Conservation (phyloP, 192 early-diverging fungal species). For the Jimgerdemannia flammicorona region DNA sequence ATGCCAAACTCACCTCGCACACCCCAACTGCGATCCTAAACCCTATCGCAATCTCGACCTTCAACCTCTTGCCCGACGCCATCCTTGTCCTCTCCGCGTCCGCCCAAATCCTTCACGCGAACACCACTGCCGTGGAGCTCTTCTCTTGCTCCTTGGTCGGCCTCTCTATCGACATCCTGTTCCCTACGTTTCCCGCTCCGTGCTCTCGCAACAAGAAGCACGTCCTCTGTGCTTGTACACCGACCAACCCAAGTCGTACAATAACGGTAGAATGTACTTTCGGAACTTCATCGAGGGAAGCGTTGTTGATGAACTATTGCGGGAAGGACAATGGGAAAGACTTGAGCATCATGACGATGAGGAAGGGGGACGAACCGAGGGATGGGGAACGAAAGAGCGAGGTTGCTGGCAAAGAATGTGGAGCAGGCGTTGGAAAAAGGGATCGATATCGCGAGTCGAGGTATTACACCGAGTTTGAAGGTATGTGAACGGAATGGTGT, state of each 20-base stretch:
- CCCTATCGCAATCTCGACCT: not conserved
- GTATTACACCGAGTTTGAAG: not conserved
- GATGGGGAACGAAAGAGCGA: not conserved
- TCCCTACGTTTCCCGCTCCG: not conserved
- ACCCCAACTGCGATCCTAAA: not conserved
- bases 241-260: not conserved
- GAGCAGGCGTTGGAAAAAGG: not conserved
- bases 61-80: not conserved
- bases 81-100: not conserved
- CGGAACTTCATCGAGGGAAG: not conserved
- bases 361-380: not conserved
- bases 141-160: not conserved
- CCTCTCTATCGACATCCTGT: not conserved
- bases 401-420: not conserved
- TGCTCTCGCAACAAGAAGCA: not conserved
- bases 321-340: not conserved
- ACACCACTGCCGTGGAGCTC: not conserved
- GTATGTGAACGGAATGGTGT: not conserved
- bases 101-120: not conserved
- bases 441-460: not conserved
- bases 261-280: not conserved
- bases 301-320: not conserved
- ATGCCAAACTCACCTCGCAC: not conserved
- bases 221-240: not conserved
- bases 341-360: not conserved